These are phyloP conservation scores for Phytopythium litorale DNA, from an alignment of 352 stramenopile genomes.

Conservation along the genomic window DNA sequence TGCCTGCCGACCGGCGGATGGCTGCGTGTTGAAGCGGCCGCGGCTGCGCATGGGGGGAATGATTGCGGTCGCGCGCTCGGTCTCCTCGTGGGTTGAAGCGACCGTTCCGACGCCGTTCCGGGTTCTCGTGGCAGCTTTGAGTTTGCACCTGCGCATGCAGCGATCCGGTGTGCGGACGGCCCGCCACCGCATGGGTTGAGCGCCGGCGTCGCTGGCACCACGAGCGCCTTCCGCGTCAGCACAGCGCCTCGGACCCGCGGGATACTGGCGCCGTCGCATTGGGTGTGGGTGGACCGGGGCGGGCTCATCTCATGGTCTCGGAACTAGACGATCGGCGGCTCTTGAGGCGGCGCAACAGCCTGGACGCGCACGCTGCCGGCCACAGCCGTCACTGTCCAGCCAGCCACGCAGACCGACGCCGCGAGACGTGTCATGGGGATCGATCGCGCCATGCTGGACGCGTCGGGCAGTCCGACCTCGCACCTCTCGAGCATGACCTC, in stretches of 20 bases:
- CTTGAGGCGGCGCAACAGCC: too few species aligned
- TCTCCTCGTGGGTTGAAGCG: background rate
- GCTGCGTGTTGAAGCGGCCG: slow-evolving; percentile 2
- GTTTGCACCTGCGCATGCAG: background rate
- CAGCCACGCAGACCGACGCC: too few species aligned
- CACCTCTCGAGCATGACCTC: too few species aligned
- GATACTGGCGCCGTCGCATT: background rate
- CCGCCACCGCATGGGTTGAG: background rate
- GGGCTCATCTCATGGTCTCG: too few species aligned
- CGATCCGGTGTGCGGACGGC: background rate
- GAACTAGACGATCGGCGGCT: too few species aligned
- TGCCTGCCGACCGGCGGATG: background rate
- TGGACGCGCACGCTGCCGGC: too few species aligned
- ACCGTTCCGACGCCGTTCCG: background rate
- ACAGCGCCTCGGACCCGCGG: background rate
- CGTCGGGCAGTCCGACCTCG: too few species aligned
- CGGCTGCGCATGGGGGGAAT: background rate
- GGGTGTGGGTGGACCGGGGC: background rate
- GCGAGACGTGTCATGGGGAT: too few species aligned
- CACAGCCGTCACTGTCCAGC: too few species aligned
- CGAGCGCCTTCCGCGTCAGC: background rate
- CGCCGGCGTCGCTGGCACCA: background rate
- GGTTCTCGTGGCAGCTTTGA: background rate
- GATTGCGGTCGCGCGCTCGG: background rate
- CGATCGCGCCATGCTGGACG: too few species aligned